phyloP scores from a whole-genome alignment of 2,329 filamentous ascomycete genomes.

The Sporothrix phasma region DNA sequence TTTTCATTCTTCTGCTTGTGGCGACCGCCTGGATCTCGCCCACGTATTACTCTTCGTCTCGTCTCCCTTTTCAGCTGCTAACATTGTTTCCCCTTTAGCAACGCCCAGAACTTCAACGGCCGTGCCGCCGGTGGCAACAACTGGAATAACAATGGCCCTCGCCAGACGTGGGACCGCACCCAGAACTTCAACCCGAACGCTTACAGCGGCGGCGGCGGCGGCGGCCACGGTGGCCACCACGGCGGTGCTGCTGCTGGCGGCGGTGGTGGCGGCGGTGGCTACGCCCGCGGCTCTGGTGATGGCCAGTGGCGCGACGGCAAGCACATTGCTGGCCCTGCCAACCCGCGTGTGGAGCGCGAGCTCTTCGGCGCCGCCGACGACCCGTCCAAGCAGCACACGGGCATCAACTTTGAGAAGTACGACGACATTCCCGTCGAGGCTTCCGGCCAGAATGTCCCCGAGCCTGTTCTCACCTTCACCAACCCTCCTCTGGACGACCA shows the following conservation, averaged over 20 bases:
- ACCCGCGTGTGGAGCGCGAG: constrained; percentile 85
- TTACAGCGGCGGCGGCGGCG: constrained; percentile 30
- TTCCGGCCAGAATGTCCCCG: constrained; percentile 85
- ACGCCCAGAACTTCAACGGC: constrained; percentile 39
- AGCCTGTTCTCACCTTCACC: constrained; percentile 80
- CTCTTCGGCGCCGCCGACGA: constrained; percentile 89
- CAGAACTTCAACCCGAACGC: constrained; percentile 50
- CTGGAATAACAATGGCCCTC: constrained; percentile 20
- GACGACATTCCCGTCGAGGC: constrained; percentile 98
- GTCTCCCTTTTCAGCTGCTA: background rate
- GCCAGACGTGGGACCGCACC: constrained; percentile 22
- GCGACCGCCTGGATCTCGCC: no score
- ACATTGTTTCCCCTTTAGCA: constrained; percentile 22
- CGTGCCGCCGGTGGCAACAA: constrained; percentile 22
- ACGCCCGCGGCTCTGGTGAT: constrained; percentile 77
- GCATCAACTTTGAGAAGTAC: constrained; percentile 99
- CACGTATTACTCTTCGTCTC: constrained; percentile 5
- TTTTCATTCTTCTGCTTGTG: constrained; percentile 15
- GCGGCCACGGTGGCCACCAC: constrained; percentile 23
- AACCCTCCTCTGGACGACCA: constrained; percentile 95
- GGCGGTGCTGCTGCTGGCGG: constrained; percentile 21
- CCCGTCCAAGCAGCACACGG: constrained; percentile 88
- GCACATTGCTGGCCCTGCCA: constrained; percentile 81
- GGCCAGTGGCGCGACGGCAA: constrained; percentile 96
- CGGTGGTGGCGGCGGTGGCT: constrained; percentile 32